phyloP scores from a whole-genome alignment of 2,329 filamentous ascomycete species.

The Monilinia aucupariae region DNA sequence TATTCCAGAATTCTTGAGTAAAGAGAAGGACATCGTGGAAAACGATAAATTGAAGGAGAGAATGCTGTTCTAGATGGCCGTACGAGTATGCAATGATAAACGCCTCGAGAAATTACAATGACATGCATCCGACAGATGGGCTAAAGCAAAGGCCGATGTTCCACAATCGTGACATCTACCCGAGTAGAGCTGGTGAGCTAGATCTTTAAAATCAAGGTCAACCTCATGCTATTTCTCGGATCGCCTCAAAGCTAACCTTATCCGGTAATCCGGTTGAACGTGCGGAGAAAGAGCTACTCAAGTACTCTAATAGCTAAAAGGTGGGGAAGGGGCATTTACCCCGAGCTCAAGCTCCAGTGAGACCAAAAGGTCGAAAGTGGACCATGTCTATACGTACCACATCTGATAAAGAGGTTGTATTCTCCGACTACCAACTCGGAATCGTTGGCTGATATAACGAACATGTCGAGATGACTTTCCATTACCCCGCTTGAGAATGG shows the following conservation, averaged over 20 bases:
- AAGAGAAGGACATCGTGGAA: conserved; percentile 41
- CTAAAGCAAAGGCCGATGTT: background rate
- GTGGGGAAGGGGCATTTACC: background rate
- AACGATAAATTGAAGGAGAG: conserved; percentile 35
- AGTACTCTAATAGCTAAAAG: no score
- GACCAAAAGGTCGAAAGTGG: background rate
- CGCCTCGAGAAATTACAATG: no score
- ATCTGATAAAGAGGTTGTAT: background rate
- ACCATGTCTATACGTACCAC: background rate
- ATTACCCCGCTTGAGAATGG: conserved; percentile 2
- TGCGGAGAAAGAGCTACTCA: conserved; percentile 6
- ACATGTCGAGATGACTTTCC: background rate
- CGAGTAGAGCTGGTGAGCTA: background rate
- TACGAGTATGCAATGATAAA: background rate
- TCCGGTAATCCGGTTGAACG: background rate
- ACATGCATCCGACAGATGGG: no score
- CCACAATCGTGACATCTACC: background rate
- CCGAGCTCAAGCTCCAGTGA: background rate
- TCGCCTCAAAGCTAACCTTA: background rate
- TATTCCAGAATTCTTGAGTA: conserved; percentile 41
- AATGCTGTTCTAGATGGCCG: conserved; percentile 26
- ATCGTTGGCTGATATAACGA: background rate
- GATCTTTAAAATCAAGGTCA: background rate
- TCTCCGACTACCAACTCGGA: background rate
- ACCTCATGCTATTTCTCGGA: no score